Percentiles rank a stretch among this genome's conserved stretches.
Evolutionary conservation across 345 rosid genomes (phyloP).

Genomic region (Psidium friedrichsthalianum): DNA sequence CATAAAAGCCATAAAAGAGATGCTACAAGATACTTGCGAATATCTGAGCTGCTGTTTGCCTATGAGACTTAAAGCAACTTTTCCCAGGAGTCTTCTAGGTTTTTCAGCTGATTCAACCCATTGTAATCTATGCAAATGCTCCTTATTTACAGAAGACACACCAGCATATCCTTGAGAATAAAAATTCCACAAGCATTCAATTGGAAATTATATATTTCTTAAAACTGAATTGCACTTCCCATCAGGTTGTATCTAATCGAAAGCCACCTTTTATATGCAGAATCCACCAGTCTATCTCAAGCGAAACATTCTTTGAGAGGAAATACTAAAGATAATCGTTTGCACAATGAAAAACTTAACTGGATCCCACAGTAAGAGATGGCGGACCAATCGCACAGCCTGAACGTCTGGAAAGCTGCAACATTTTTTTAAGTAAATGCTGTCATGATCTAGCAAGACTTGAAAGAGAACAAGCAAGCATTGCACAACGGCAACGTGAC

Average conservation of each 20-base stretch:
- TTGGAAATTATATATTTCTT: not conserved
- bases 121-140: not conserved
- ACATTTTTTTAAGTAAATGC: not conserved
- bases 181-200: not conserved
- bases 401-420: slow-evolving; percentile 71
- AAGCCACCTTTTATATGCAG: not conserved
- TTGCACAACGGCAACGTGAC: not conserved
- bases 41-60: not conserved
- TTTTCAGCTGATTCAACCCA: not conserved
- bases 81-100: not conserved
- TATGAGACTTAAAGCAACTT: not conserved
- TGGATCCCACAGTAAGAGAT: slow-evolving; percentile 72
- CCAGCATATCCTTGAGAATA: not conserved
- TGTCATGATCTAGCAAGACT: not conserved
- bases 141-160: not conserved
- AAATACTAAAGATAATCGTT: not conserved
- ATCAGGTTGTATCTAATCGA: not conserved
- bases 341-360: slow-evolving; percentile 35
- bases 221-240: not conserved
- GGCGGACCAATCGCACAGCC: slow-evolving; percentile 85
- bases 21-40: not conserved
- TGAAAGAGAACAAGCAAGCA: not conserved
- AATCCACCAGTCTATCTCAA: not conserved
- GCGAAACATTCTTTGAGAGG: not conserved
- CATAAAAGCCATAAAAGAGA: not conserved